Conservation (phyloP, 1,284 basidiomycete species). For the Marasmius oreades region DNA sequence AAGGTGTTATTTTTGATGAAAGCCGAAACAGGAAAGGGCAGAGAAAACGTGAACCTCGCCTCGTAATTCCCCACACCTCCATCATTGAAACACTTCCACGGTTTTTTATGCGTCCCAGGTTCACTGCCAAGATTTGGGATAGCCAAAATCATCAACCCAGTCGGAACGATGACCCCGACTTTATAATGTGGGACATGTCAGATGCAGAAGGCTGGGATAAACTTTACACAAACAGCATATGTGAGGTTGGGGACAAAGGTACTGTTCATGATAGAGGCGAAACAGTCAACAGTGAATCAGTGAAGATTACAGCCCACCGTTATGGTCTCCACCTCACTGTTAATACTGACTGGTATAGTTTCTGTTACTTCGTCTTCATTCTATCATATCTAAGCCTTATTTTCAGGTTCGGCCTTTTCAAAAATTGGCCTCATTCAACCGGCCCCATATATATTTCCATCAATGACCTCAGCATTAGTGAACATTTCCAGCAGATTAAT, state of each 20-base stretch:
- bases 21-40: neutral
- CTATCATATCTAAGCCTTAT: neutral
- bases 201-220: conserved; percentile 21
- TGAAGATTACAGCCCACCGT: conserved; percentile 14
- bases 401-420: conserved; percentile 22
- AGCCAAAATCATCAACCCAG: neutral
- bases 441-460: conserved; percentile 24
- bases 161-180: conserved; percentile 18
- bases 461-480: conserved; percentile 21
- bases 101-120: conserved; percentile 17
- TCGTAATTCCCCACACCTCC: conserved; percentile 17
- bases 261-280: conserved; percentile 13
- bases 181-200: conserved; percentile 24
- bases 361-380: conserved; percentile 12
- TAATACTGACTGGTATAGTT: conserved; percentile 28
- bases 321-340: conserved; percentile 24
- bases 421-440: conserved; percentile 24
- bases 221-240: conserved; percentile 7
- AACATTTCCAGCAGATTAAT: conserved; percentile 22
- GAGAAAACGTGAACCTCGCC: conserved; percentile 1
- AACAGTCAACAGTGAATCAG: neutral
- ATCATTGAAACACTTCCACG: conserved; percentile 18
- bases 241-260: conserved; percentile 15
- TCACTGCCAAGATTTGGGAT: conserved; percentile 2
- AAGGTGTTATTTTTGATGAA: neutral